These are phyloP conservation scores for Alternaria tenuissima DNA, from an alignment of 2,329 filamentous ascomycete genomes.

Conservation along the genomic window DNA sequence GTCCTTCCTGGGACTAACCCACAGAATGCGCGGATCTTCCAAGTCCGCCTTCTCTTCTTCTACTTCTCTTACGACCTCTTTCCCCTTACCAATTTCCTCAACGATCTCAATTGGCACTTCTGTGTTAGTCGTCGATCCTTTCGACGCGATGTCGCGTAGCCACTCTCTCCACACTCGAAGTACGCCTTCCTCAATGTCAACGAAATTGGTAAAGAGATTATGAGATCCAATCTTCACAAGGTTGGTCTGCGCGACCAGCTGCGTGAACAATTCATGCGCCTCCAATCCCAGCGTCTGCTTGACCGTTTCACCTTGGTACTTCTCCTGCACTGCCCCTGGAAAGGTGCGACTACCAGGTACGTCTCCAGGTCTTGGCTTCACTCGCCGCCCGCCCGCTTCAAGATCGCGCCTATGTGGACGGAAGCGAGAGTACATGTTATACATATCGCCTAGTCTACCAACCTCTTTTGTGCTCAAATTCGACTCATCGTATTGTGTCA, in stretches of 20 bases:
- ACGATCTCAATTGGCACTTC: constrained; percentile 28
- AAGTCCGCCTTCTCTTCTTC: constrained; percentile 15
- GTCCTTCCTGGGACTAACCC: constrained; percentile 70
- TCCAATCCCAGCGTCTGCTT: constrained; percentile 71
- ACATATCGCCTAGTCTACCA: constrained; percentile 58
- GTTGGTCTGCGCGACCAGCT: constrained; percentile 73
- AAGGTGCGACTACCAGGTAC: constrained; percentile 56
- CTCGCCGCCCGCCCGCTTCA: constrained; percentile 49
- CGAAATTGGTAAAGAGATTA: constrained; percentile 68
- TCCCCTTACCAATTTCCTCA: constrained; percentile 35
- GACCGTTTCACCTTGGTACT: constrained; percentile 56
- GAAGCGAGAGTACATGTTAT: constrained; percentile 74
- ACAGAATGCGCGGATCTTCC: constrained; percentile 62
- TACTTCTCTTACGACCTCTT: constrained; percentile 24
- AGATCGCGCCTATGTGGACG: constrained; percentile 68
- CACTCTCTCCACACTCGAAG: constrained; percentile 77
- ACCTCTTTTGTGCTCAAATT: constrained; percentile 37
- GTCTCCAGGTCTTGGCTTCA: constrained; percentile 56
- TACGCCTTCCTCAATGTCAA: constrained; percentile 72
- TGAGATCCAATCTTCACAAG: constrained; percentile 71
- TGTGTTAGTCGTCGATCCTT: constrained; percentile 20
- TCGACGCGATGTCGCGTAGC: constrained; percentile 61
- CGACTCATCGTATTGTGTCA: constrained; percentile 57
- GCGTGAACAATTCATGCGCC: constrained; percentile 74
- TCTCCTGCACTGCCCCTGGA: constrained; percentile 37